phyloP scores from a whole-genome alignment of 73 alveolate species.

The Paramecium bursaria region DNA sequence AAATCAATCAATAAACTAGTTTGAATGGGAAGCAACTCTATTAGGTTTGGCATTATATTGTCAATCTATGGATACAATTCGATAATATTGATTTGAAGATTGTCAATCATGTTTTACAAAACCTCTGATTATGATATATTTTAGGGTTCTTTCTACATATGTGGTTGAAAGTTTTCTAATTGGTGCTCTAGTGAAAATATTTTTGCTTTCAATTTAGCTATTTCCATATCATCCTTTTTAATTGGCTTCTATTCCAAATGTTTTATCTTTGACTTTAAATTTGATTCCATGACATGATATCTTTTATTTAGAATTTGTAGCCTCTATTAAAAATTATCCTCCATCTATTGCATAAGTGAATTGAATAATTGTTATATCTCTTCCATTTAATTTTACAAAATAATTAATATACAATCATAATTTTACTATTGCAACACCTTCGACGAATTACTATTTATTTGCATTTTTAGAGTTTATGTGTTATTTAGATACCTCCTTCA shows the following conservation, averaged over 20 bases:
- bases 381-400: no score
- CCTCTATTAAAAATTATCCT: conserved; percentile 18
- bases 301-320: conserved; percentile 6
- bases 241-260: background rate
- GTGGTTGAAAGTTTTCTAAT: background rate
- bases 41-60: conserved; percentile 11
- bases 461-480: no score
- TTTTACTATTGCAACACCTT: no score
- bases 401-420: no score
- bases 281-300: conserved; percentile 54
- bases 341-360: conserved; percentile 3
- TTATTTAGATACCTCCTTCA: no score
- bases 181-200: conserved; percentile 30
- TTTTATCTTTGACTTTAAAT: conserved; percentile 38
- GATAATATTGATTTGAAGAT: no score
- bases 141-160: no score
- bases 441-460: no score
- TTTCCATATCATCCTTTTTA: conserved; percentile 37
- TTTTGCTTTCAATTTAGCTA: conserved; percentile 45
- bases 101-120: no score
- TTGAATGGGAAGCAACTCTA: conserved; percentile 16
- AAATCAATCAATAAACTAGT: conserved; percentile 23
- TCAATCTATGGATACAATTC: conserved; percentile 43
- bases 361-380: background rate
- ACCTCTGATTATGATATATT: no score